These are phyloP conservation scores for Paramarasmius palmivorus DNA, from an alignment of 1,284 basidiomycete genomes.

Conservation along the genomic window DNA sequence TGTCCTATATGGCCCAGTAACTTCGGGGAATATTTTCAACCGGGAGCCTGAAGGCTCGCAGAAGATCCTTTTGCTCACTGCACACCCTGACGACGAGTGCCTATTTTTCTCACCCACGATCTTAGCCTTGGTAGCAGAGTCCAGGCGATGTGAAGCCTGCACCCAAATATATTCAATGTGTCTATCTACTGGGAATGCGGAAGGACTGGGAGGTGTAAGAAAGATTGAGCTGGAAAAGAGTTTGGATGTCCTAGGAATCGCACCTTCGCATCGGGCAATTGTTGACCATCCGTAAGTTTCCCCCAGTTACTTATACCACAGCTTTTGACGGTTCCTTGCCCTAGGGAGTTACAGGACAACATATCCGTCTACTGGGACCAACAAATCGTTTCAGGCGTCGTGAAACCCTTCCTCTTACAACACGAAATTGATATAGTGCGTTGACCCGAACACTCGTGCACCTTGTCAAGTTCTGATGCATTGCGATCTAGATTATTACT, in stretches of 20 bases:
- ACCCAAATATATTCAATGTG: constrained; percentile 54
- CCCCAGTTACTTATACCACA: constrained; percentile 5
- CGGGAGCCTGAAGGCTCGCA: constrained; percentile 21
- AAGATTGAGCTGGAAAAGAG: constrained; percentile 67
- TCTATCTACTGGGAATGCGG: constrained; percentile 74
- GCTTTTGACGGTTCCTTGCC: not conserved
- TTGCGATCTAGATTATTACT: constrained; percentile 73
- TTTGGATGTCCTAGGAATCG: constrained; percentile 73
- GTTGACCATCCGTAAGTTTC: constrained; percentile 72
- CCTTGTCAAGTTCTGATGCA: constrained; percentile 1
- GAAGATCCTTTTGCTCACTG: constrained; percentile 72
- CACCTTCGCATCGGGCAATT: constrained; percentile 52
- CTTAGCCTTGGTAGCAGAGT: constrained; percentile 42
- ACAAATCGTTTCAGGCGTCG: constrained; percentile 56
- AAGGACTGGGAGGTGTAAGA: constrained; percentile 74
- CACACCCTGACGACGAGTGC: constrained; percentile 91
- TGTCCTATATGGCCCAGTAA: constrained; percentile 26
- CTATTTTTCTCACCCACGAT: constrained; percentile 91
- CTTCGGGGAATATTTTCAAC: constrained; percentile 16
- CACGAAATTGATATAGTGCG: constrained; percentile 68
- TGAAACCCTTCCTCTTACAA: constrained; percentile 59
- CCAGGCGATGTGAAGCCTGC: constrained; percentile 1
- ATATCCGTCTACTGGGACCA: constrained; percentile 72
- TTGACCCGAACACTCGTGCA: constrained; percentile 13
- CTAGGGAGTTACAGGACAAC: constrained; percentile 77